A percentile compares a stretch with the other conserved stretches of the same genome.
phyloP scores from a whole-genome alignment of 352 stramenopile genomes.

The Phytophthora lateralis region DNA sequence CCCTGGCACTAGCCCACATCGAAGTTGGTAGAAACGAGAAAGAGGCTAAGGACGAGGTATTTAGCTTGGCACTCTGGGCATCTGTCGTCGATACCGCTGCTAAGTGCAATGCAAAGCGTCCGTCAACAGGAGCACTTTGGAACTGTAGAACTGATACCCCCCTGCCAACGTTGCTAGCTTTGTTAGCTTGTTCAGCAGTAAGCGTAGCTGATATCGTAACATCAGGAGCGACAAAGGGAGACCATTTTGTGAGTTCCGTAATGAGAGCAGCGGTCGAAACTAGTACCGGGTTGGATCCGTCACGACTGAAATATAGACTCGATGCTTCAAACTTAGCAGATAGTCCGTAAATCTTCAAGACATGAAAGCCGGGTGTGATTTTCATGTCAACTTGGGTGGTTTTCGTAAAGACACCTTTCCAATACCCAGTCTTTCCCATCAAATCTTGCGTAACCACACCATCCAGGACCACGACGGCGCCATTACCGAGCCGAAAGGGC shows the following conservation, averaged over 20 bases:
- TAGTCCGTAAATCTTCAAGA: slow-evolving; percentile 54
- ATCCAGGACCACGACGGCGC: slow-evolving; percentile 50
- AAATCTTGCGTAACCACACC: slow-evolving; percentile 55
- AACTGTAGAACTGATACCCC: slow-evolving; percentile 51
- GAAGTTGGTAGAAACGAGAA: slow-evolving; percentile 47
- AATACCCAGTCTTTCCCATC: slow-evolving; percentile 45
- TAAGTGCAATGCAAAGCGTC: slow-evolving; percentile 46
- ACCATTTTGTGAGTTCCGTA: slow-evolving; percentile 46
- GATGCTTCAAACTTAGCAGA: slow-evolving; percentile 50
- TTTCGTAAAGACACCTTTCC: slow-evolving; percentile 44
- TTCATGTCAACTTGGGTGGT: slow-evolving; percentile 47
- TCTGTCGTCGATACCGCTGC: slow-evolving; percentile 39
- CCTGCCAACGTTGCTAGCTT: slow-evolving; percentile 44
- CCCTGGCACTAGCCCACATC: slow-evolving; percentile 18
- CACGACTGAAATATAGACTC: slow-evolving; percentile 57
- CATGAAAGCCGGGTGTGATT: slow-evolving; percentile 43
- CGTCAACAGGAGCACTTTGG: slow-evolving; percentile 41
- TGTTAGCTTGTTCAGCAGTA: slow-evolving; percentile 42
- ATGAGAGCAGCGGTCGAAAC: slow-evolving; percentile 33
- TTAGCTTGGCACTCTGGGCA: slow-evolving; percentile 38
- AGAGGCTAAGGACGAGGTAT: slow-evolving; percentile 50
- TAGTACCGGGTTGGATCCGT: slow-evolving; percentile 29
- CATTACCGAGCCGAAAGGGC: slow-evolving; percentile 56
- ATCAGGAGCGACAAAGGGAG: slow-evolving; percentile 39
- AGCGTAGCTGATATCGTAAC: slow-evolving; percentile 27